These are phyloP conservation scores for Colletotrichum simmondsii DNA, from an alignment of 2,329 filamentous ascomycete species.

Conservation along the genomic window DNA sequence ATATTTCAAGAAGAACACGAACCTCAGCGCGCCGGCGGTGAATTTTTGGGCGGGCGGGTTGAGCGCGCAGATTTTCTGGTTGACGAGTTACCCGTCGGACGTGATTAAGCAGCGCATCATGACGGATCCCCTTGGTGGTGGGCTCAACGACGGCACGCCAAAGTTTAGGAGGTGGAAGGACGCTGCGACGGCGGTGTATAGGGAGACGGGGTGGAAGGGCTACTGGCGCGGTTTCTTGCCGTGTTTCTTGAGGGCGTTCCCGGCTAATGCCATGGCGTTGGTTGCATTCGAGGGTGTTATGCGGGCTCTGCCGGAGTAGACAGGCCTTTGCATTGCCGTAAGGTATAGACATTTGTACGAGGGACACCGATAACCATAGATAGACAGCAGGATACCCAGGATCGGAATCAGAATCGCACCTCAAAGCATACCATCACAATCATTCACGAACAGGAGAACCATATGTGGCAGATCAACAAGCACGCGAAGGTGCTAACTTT, in stretches of 20 bases:
- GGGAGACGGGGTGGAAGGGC: slow-evolving; percentile 79
- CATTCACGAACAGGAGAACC: background rate
- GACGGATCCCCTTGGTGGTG: slow-evolving; percentile 88
- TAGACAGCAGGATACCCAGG: slow-evolving; percentile 25
- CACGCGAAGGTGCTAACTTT: slow-evolving; percentile 36
- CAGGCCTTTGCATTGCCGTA: background rate
- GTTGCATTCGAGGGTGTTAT: slow-evolving; percentile 94
- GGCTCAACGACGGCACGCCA: slow-evolving; percentile 72
- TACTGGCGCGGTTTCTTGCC: slow-evolving; percentile 96
- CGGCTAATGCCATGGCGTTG: slow-evolving; percentile 93
- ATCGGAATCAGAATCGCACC: slow-evolving; percentile 25
- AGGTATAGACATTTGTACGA: background rate
- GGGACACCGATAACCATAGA: slow-evolving; percentile 13
- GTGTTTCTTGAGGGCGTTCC: slow-evolving; percentile 93
- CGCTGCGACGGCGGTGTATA: slow-evolving; percentile 81
- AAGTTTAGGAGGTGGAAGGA: slow-evolving; percentile 82
- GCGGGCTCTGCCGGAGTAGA: slow-evolving; percentile 66
- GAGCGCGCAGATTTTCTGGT: slow-evolving; percentile 94
- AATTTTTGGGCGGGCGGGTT: slow-evolving; percentile 98
- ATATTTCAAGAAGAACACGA: slow-evolving; percentile 73
- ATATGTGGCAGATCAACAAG: slow-evolving; percentile 35
- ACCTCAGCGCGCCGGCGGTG: slow-evolving; percentile 79
- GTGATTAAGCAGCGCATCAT: slow-evolving; percentile 97
- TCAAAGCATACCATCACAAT: slow-evolving; percentile 4
- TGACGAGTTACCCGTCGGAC: slow-evolving; percentile 90